Percentiles rank a stretch among this genome's conserved stretches.
Conservation (phyloP, 2,329 filamentous ascomycete genomes). For the Ophiocordyceps sinensis region DNA sequence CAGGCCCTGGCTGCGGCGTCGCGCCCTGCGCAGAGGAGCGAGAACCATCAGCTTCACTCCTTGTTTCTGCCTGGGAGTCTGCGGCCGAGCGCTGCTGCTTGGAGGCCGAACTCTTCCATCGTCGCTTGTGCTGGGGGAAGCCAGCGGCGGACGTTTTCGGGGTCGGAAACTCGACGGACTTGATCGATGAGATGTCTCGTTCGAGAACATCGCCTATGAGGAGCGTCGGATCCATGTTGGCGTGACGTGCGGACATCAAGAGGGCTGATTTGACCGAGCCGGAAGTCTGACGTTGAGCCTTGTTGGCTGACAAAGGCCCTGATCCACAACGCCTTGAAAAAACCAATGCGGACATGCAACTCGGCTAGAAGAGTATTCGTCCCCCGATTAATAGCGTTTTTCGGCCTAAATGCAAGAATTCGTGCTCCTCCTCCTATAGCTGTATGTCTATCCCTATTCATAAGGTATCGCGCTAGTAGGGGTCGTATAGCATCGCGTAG, state of each 20-base stretch:
- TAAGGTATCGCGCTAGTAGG: too few relatives aligned
- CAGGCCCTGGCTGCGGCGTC: slow-evolving; percentile 11
- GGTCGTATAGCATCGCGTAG: too few relatives aligned
- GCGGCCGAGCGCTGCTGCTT: slow-evolving; percentile 39
- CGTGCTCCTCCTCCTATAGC: too few relatives aligned
- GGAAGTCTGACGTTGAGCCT: background rate
- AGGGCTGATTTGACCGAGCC: background rate
- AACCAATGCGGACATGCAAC: too few relatives aligned
- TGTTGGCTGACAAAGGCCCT: background rate
- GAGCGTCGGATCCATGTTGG: slow-evolving; percentile 28
- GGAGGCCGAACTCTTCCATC: slow-evolving; percentile 60
- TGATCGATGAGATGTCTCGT: slow-evolving; percentile 44
- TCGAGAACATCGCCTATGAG: slow-evolving; percentile 69
- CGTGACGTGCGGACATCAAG: background rate
- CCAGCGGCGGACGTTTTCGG: slow-evolving; percentile 39
- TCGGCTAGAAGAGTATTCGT: too few relatives aligned
- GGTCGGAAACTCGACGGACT: slow-evolving; percentile 44
- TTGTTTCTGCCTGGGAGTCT: background rate
- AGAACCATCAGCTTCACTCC: background rate
- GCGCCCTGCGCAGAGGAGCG: background rate
- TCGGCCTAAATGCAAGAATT: too few relatives aligned
- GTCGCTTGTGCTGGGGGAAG: slow-evolving; percentile 80
- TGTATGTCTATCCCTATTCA: too few relatives aligned
- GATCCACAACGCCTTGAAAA: too few relatives aligned
- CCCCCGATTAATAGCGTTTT: too few relatives aligned